phyloP scores from a whole-genome alignment of 805 yeast species.

The Lipomyces sp. region DNA sequence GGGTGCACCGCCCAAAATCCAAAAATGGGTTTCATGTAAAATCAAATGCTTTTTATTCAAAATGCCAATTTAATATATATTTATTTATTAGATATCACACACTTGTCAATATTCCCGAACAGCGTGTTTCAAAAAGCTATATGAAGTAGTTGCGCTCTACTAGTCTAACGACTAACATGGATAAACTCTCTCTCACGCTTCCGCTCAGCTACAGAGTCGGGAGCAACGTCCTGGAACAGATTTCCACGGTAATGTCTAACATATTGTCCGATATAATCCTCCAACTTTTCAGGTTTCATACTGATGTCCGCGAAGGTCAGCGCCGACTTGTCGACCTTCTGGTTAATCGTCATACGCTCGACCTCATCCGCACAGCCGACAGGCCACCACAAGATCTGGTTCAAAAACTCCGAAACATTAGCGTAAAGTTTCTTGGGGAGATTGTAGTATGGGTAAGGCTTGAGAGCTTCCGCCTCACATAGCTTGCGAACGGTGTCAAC shows the following conservation, averaged over 20 bases:
- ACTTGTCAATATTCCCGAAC: neutral
- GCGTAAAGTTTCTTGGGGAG: constrained; percentile 50
- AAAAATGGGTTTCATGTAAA: neutral
- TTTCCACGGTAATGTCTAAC: constrained; percentile 41
- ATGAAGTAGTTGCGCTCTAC: neutral
- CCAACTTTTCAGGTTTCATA: constrained; percentile 60
- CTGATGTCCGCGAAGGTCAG: constrained; percentile 73
- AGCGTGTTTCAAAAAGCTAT: neutral
- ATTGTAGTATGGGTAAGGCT: constrained; percentile 48
- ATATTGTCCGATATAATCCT: constrained; percentile 55
- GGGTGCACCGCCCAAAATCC: neutral
- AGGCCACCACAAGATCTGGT: constrained; percentile 51
- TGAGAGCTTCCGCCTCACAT: constrained; percentile 64
- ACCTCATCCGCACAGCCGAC: constrained; percentile 70
- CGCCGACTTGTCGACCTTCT: constrained; percentile 62
- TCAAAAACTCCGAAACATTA: constrained; percentile 46
- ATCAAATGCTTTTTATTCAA: too few relatives aligned
- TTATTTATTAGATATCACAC: neutral
- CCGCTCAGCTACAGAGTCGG: constrained; percentile 31
- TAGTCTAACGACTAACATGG: constrained; percentile 27
- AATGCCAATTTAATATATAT: neutral
- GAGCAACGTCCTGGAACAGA: constrained; percentile 35
- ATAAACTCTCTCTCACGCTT: constrained; percentile 33
- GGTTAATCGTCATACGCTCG: constrained; percentile 73
- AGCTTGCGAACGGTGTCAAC: constrained; percentile 68